A percentile compares a stretch with the other conserved stretches of the same genome.
phyloP scores from a whole-genome alignment of 1,139 yeast genomes.

The Eremothecium cymbalariae region DNA sequence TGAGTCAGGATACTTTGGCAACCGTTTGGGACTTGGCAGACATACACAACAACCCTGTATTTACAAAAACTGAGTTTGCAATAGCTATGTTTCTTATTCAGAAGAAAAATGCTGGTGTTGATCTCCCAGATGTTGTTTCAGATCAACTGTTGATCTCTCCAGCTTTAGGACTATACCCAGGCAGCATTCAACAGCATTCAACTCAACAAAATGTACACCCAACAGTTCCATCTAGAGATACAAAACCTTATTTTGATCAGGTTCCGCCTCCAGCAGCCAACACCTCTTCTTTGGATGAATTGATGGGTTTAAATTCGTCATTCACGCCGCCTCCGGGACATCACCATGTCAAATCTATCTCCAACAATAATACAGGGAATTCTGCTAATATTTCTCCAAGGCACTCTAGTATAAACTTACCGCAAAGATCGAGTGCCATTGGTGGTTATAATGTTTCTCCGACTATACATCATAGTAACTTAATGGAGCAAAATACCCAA shows the following conservation, averaged over 20 bases:
- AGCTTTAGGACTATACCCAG: constrained; percentile 24
- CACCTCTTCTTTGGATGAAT: constrained; percentile 60
- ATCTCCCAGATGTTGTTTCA: constrained; percentile 65
- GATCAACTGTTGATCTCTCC: constrained; percentile 40
- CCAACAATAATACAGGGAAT: constrained; percentile 26
- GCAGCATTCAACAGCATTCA: constrained; percentile 10
- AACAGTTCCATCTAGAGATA: constrained; percentile 32
- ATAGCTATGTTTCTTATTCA: constrained; percentile 92
- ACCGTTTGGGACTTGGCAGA: constrained; percentile 93
- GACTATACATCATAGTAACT: not conserved
- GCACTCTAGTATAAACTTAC: not conserved
- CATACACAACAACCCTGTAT: constrained; percentile 76
- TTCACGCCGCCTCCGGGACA: constrained; percentile 28
- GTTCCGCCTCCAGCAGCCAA: constrained; percentile 26
- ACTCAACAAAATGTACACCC: constrained; percentile 21
- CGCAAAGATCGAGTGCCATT: not conserved
- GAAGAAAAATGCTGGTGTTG: constrained; percentile 67
- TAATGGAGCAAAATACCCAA: not conserved
- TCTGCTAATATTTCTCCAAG: constrained; percentile 14
- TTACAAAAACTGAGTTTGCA: constrained; percentile 74
- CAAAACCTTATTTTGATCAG: constrained; percentile 29
- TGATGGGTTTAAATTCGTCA: constrained; percentile 51
- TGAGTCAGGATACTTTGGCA: constrained; percentile 79
- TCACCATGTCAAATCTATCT: not conserved
- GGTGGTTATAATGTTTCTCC: not conserved